Evolutionary conservation across 768 basidiomycete species (phyloP).

Genomic region (Lentinula guzmanii): DNA sequence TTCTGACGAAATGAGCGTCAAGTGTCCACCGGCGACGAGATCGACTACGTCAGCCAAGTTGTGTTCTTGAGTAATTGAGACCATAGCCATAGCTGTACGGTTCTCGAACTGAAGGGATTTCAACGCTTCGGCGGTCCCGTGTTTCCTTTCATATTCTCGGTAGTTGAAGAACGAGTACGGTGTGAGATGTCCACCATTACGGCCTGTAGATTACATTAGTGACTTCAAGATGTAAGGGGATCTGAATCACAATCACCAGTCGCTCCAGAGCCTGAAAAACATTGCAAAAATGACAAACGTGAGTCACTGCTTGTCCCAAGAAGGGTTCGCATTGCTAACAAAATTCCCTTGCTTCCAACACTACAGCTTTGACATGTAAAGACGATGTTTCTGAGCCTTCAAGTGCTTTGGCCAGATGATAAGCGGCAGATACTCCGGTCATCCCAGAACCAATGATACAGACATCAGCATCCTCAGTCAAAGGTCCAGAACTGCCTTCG

Average conservation of each 20-base stretch:
- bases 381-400: conserved; percentile 6
- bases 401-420: conserved; percentile 49
- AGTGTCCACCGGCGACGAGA: conserved; percentile 51
- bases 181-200: conserved; percentile 76
- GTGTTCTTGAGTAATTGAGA: conserved; percentile 40
- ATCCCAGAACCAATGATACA: conserved; percentile 80
- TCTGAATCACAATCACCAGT: conserved; percentile 44
- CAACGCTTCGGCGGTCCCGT: conserved; percentile 50
- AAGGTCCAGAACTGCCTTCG: conserved; percentile 55
- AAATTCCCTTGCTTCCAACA: conserved; percentile 84
- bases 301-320: neutral
- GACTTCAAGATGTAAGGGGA: neutral
- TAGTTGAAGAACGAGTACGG: conserved; percentile 45
- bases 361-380: conserved; percentile 41
- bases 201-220: conserved; percentile 33
- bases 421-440: conserved; percentile 69
- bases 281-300: neutral
- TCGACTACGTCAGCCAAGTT: conserved; percentile 49
- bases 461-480: conserved; percentile 59
- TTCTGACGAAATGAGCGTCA: conserved; percentile 40
- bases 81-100: conserved; percentile 43
- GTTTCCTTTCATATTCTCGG: conserved; percentile 21
- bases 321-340: conserved; percentile 42
- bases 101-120: conserved; percentile 51
- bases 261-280: conserved; percentile 57